Evolutionary conservation across 805 yeast species (phyloP).

Genomic region (Groenewaldozyma salmanticensis): DNA sequence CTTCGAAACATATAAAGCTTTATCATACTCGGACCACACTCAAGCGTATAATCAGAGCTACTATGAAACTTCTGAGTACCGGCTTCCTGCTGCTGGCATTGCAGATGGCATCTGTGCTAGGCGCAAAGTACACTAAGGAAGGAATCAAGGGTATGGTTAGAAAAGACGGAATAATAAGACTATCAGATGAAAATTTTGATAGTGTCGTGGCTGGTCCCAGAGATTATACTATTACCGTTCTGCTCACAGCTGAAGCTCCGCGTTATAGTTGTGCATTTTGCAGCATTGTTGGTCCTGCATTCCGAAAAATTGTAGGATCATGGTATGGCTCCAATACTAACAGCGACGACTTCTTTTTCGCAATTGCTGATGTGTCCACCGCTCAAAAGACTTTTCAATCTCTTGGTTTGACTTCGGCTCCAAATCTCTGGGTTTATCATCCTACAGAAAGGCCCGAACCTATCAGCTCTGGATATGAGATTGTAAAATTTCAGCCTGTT

Average conservation of each 20-base stretch:
- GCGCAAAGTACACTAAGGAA: background rate
- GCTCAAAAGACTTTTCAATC: conserved; percentile 43
- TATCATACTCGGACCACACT: no score
- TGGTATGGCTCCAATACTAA: conserved; percentile 51
- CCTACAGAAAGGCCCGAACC: conserved; percentile 36
- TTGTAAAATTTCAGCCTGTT: conserved; percentile 22
- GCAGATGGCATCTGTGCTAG: background rate
- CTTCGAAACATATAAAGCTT: no score
- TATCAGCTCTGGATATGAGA: conserved; percentile 15
- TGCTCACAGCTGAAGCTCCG: conserved; percentile 65
- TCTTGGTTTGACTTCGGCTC: conserved; percentile 61
- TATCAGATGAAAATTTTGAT: conserved; percentile 55
- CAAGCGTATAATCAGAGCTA: no score
- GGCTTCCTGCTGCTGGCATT: background rate
- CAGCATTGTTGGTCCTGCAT: conserved; percentile 57
- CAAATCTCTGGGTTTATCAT: conserved; percentile 55
- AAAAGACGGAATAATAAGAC: conserved; percentile 29
- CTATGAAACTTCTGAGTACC: no score
- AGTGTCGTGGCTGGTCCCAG: conserved; percentile 51
- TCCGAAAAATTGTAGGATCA: conserved; percentile 48
- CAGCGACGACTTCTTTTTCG: conserved; percentile 53
- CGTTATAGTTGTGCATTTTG: conserved; percentile 74
- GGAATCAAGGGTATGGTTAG: background rate
- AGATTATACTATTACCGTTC: conserved; percentile 55
- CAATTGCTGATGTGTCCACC: conserved; percentile 60